Evolutionary conservation across 2,329 filamentous ascomycete species (phyloP), one percentile per base, ranked within the genome.

Genomic region (Verticillium dahliae): DNA sequence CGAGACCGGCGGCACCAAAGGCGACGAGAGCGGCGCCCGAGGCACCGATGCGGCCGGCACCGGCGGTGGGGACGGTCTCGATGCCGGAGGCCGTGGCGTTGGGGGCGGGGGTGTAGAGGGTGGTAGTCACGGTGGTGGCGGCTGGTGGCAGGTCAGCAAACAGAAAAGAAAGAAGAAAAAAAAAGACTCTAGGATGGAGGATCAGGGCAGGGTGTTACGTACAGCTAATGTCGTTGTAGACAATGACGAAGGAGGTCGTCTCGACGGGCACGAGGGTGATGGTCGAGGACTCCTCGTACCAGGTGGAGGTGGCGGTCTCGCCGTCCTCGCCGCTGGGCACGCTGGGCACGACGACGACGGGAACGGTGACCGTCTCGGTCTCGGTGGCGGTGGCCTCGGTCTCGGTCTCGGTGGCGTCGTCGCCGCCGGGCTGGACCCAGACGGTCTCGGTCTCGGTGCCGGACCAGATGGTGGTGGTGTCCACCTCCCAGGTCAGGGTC

Each of bases 1-100:
- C 69, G 57, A 76, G 65, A 18, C 73, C 70, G 68, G 75, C 70
- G 65, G 74, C 72, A 64, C 72, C 72, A 62, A 75, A 75, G 39
- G 71, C 73, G 61, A 76, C 60, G 45, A 60, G 52, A 41, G 58
- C 58, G 22, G 52, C 45, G 9, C 52, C 27, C 4, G 58, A 56
- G 45, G 41, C 18, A 33, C 58, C 45, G 58, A 60, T 27, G 33
- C 45, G 37, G n/a, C 33, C 62, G 58, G 62, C 65, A 15, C 72
- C 72, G 37, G 72, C 73, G 18, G 71, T 73, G 13, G 72, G 71
- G 18, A 71, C 69, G 41, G 68, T 67, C 33, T 70, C 62, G 52
- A 69, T 60, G n/a, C 62, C 65, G 27, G 69, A 67, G 41, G 64
- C 60, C n/a, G 72, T 70, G 18, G 67, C 66, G 60, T 72, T 72